Evolutionary conservation across 148 eudicot genomes (phyloP), one percentile per base, ranked within the genome.

Genomic region (Polygonum aviculare): DNA sequence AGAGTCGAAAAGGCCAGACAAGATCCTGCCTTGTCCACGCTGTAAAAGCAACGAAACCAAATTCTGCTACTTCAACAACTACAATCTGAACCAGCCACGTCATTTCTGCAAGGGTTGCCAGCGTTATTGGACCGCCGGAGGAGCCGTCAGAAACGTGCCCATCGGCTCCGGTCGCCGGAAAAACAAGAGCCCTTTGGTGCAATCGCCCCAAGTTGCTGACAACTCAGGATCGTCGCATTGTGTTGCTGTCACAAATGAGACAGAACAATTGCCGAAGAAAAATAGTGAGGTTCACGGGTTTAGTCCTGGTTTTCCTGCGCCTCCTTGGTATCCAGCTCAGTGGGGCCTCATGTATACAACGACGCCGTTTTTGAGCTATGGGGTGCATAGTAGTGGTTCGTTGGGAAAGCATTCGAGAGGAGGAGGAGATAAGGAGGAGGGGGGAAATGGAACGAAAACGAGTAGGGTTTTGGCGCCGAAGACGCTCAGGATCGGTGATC

Each of bases 51-150:
- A 80, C 85, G 82, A 84, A 44, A 90, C 94, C 73, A 90, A 90
- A 78, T 90, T 90, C 74, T 90, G 92, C 75, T 90, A 90, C 87
- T 90, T 67, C 85, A 90, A 90, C 81, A 90, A 90, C 76, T 85
- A 85, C 75, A 88, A 88, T n/a, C 80, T 84, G 35, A 84, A 81
- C 49, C 95, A 90, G 78, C 92, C 92, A 3, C 89, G 94, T 1
- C 87, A 90, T 81, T 88, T 90, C 77, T 90, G 91, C 77, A 88
- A 88, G 79, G 82, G 81, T 49, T 90, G 94, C 70, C 92, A 88
- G 63, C 76, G 95, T 9, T 90, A 87, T 79, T 90, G 95, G 95
- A 90, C 95, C 16, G 87, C 89, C 0, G 91, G 90, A 3, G 93
- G 89, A 11, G 74, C 87, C 19, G 89, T 89, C 89, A 89, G 91